A percentile compares a stretch with the other conserved stretches of the same genome.
These are phyloP conservation scores for Talaromyces liani DNA, from an alignment of 495 filamentous ascomycete species.

Conservation along the genomic window DNA sequence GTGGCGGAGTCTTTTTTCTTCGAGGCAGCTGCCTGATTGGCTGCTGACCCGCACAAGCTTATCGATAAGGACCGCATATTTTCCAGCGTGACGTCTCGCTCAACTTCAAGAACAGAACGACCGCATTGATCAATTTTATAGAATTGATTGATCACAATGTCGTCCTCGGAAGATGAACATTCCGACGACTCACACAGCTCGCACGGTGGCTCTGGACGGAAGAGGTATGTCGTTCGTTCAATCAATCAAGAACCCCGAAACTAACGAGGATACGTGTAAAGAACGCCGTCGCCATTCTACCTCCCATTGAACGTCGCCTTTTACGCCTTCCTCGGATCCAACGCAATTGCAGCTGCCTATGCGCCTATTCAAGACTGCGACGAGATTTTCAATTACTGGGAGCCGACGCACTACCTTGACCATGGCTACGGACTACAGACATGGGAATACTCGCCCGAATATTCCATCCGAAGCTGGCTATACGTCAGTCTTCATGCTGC, in stretches of 20 bases:
- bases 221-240: not conserved
- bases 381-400: constrained; percentile 99
- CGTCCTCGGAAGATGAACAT: constrained; percentile 10
- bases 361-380: constrained; percentile 97
- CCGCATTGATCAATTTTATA: not conserved
- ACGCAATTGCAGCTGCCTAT: constrained; percentile 69
- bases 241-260: not conserved
- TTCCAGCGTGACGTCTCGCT: not conserved
- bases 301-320: constrained; percentile 68
- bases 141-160: not conserved
- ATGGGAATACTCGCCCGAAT: constrained; percentile 97
- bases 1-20: constrained; percentile 24
- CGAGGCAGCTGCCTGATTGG: constrained; percentile 25
- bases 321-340: constrained; percentile 65
- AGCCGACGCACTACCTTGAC: constrained; percentile 88
- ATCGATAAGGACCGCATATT: constrained; percentile 20
- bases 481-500: constrained; percentile 82
- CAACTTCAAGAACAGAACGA: not conserved
- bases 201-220: not conserved
- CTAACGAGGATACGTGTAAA: constrained; percentile 18
- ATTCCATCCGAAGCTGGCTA: constrained; percentile 92
- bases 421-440: constrained; percentile 94
- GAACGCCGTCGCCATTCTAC: constrained; percentile 50
- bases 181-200: constrained; percentile 1
- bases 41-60: constrained; percentile 19